Evolutionary conservation across 345 rosid genomes (phyloP).

Genomic region (Moringa oleifera): DNA sequence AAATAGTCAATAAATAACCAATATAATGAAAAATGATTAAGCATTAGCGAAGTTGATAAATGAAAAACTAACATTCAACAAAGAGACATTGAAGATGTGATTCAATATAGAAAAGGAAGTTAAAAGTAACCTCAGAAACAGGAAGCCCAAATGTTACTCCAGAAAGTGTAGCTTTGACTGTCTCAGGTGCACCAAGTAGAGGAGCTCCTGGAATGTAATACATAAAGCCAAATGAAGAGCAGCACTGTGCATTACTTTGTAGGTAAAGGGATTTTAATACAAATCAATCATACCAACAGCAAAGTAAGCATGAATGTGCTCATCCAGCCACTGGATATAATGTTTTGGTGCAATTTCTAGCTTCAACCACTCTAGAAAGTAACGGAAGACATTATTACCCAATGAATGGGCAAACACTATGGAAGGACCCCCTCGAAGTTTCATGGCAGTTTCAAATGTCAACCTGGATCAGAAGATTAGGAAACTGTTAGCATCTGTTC

Average conservation of each 20-base stretch:
- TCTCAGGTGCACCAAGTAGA: slow-evolving; percentile 87
- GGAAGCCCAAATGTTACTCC: slow-evolving; percentile 94
- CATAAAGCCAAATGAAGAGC: slow-evolving; percentile 10
- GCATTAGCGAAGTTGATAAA: not conserved
- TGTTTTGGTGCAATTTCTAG: slow-evolving; percentile 97
- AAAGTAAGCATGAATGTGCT: slow-evolving; percentile 89
- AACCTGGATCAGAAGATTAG: slow-evolving; percentile 35
- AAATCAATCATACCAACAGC: slow-evolving; percentile 68
- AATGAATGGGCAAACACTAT: slow-evolving; percentile 94
- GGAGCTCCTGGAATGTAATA: slow-evolving; percentile 65
- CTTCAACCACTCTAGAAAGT: slow-evolving; percentile 97
- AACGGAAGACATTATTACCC: slow-evolving; percentile 94
- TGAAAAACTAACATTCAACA: too few species aligned
- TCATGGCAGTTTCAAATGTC: slow-evolving; percentile 92
- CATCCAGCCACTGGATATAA: slow-evolving; percentile 83
- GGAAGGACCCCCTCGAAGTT: slow-evolving; percentile 92
- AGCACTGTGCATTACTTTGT: slow-evolving; percentile 3
- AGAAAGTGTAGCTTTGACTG: slow-evolving; percentile 70
- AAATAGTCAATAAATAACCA: too few species aligned
- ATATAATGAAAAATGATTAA: not conserved
- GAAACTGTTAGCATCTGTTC: not conserved
- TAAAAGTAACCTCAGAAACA: slow-evolving; percentile 76
- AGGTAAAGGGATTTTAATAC: slow-evolving; percentile 10
- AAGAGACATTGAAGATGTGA: not conserved
- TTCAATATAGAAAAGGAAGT: slow-evolving; percentile 8